These are phyloP conservation scores for Trichomonas gallinae DNA, from an alignment of 208 protist genomes.

Conservation along the genomic window DNA sequence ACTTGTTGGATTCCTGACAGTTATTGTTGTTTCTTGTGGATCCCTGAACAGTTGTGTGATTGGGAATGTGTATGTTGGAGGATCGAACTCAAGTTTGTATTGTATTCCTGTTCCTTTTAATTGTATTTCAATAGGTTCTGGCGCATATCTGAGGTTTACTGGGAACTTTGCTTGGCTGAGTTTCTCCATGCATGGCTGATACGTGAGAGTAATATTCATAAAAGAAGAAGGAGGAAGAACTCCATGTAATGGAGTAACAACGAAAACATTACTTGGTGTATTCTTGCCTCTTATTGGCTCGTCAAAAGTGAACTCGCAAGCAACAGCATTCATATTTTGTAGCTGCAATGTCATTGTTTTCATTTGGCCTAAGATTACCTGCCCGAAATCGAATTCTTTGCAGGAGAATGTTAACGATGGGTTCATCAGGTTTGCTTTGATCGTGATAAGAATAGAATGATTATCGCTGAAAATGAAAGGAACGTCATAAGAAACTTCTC, in stretches of 20 bases:
- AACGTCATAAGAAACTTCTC: not conserved
- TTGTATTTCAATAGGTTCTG: not conserved
- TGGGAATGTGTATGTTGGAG: not conserved
- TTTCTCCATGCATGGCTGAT: not conserved
- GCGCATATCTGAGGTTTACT: not conserved
- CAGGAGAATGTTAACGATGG: not conserved
- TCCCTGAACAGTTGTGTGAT: not conserved
- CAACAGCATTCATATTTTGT: constrained; percentile 11
- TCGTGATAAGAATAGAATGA: not conserved
- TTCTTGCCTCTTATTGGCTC: not conserved
- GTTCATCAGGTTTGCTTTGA: not conserved
- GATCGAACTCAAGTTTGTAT: not conserved
- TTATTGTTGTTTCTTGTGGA: not conserved
- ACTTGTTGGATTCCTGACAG: not conserved
- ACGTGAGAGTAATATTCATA: not conserved
- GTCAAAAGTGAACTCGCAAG: not conserved
- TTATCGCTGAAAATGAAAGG: not conserved
- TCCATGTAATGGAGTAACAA: not conserved
- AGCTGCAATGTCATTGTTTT: not conserved
- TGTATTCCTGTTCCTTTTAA: not conserved
- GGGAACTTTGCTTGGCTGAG: not conserved
- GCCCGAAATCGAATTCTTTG: not conserved
- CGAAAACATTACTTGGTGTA: not conserved
- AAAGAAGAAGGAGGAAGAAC: not conserved
- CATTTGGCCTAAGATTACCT: not conserved